These are phyloP conservation scores for Gymnopilus junonius DNA, from an alignment of 768 basidiomycete species.

Conservation along the genomic window DNA sequence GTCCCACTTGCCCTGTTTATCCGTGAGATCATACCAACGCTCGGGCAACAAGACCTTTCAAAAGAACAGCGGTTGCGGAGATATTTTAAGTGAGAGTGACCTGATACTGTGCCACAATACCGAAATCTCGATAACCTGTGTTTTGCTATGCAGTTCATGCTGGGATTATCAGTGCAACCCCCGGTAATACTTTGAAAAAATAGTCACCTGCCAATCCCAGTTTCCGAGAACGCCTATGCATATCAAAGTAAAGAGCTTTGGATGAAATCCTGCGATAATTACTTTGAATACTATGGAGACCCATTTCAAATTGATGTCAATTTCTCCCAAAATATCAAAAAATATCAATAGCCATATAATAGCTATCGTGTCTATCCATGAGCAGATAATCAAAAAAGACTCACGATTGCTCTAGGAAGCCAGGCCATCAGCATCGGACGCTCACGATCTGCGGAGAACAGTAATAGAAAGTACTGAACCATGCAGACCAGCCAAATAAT, in stretches of 20 bases:
- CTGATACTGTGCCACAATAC: constrained; percentile 20
- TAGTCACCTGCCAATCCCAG: background rate
- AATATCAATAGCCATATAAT: background rate
- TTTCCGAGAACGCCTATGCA: background rate
- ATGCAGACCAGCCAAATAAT: background rate
- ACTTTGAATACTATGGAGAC: background rate
- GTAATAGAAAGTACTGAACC: background rate
- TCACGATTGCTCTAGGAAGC: background rate
- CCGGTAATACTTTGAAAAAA: background rate
- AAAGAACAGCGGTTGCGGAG: constrained; percentile 7
- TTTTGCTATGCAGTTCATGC: background rate
- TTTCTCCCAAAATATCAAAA: background rate
- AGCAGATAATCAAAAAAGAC: background rate
- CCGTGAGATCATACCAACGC: constrained; percentile 10
- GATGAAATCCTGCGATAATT: background rate
- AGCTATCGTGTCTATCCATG: too few species aligned
- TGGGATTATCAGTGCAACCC: background rate
- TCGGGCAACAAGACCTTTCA: constrained; percentile 8
- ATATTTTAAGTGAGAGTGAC: constrained; percentile 2
- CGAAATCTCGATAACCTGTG: constrained; percentile 13
- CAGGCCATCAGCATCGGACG: background rate
- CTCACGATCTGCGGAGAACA: background rate
- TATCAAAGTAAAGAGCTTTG: background rate
- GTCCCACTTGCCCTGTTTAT: constrained; percentile 22
- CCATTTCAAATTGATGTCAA: background rate